Evolutionary conservation across 352 stramenopile species (phyloP).

Genomic region (Phytopythium delawarense): DNA sequence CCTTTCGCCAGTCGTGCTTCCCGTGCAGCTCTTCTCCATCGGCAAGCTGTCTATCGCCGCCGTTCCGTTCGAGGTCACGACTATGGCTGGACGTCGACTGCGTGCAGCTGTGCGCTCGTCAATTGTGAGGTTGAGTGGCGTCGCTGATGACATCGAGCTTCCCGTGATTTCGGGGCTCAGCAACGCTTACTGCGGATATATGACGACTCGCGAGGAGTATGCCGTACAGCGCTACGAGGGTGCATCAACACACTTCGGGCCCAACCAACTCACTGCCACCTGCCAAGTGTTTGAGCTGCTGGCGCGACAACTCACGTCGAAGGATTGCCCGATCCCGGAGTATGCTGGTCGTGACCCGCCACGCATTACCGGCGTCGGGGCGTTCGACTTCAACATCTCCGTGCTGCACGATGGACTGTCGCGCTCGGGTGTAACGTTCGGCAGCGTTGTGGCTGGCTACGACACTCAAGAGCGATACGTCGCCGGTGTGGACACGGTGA

Average conservation of each 20-base stretch:
- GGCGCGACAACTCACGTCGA: slow-evolving; percentile 15
- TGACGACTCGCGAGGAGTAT: slow-evolving; percentile 86
- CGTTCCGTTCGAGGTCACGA: slow-evolving; percentile 81
- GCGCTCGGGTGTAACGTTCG: slow-evolving; percentile 35
- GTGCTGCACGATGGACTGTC: slow-evolving; percentile 66
- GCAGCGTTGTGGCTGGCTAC: slow-evolving; percentile 22
- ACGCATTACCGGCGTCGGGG: slow-evolving; percentile 54
- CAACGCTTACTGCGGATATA: slow-evolving; percentile 85
- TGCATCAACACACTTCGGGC: slow-evolving; percentile 86
- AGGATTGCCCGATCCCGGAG: neutral
- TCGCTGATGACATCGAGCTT: slow-evolving; percentile 4
- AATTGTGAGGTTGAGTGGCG: slow-evolving; percentile 17
- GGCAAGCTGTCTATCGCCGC: slow-evolving; percentile 57
- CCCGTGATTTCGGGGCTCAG: slow-evolving; percentile 69
- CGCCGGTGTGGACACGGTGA: slow-evolving; percentile 40
- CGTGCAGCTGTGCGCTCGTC: slow-evolving; percentile 30
- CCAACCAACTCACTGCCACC: slow-evolving; percentile 77
- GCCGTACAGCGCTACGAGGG: slow-evolving; percentile 85
- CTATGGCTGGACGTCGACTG: slow-evolving; percentile 75
- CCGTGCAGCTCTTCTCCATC: slow-evolving; percentile 68
- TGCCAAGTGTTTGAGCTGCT: slow-evolving; percentile 80
- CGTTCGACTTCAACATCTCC: slow-evolving; percentile 71
- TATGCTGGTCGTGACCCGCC: slow-evolving; percentile 25
- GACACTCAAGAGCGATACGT: slow-evolving; percentile 16
- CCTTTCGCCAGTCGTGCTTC: slow-evolving; percentile 64